These are phyloP conservation scores for Aphanomyces astaci DNA, from an alignment of 352 stramenopile genomes.

Conservation along the genomic window DNA sequence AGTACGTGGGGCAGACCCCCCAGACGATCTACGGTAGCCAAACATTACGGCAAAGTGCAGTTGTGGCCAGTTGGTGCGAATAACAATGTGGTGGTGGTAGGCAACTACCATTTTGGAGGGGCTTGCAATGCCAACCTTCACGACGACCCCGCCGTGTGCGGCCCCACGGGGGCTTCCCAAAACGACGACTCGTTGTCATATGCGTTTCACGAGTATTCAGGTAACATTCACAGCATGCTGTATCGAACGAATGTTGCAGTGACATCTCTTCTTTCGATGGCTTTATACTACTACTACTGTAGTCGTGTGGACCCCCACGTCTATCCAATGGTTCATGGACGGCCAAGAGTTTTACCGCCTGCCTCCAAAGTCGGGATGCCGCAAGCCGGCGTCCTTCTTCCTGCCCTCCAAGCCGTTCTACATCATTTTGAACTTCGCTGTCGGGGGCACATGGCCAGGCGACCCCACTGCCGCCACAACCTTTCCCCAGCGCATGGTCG, in stretches of 20 bases:
- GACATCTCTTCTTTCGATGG: too few relatives aligned
- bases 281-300: too few relatives aligned
- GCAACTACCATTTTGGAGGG: constrained; percentile 15
- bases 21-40: constrained; percentile 3
- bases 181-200: not conserved
- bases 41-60: too few relatives aligned
- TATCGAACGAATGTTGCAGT: too few relatives aligned
- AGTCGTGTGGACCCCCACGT: constrained; percentile 11
- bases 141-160: not conserved
- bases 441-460: constrained; percentile 10
- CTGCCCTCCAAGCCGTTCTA: constrained; percentile 13
- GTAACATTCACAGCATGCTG: not conserved
- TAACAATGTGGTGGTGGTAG: not conserved
- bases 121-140: not conserved
- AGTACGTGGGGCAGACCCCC: constrained; percentile 12
- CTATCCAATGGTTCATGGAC: constrained; percentile 7
- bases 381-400: not conserved
- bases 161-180: not conserved
- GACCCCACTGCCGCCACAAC: not conserved
- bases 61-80: too few relatives aligned
- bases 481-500: constrained; percentile 12
- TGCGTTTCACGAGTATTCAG: constrained; percentile 4
- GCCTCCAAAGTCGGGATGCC: not conserved
- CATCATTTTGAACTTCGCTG: constrained; percentile 16
- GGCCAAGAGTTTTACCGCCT: constrained; percentile 1